These are phyloP conservation scores for Mycena sanguinolenta DNA, from an alignment of 768 basidiomycete species.

Conservation along the genomic window DNA sequence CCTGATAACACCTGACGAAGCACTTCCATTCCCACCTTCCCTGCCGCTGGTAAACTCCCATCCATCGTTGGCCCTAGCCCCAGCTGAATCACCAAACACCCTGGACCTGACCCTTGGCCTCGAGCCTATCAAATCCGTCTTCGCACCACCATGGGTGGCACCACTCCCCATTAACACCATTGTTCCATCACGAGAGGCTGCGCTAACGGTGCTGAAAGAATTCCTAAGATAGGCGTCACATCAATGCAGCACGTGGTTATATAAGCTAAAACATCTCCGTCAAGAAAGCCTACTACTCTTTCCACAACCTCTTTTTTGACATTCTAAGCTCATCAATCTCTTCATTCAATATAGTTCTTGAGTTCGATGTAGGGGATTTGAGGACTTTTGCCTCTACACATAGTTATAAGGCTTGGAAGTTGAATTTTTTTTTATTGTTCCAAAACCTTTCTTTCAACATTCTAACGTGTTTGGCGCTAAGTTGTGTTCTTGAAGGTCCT, in stretches of 20 bases:
- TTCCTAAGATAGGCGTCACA: constrained; percentile 17
- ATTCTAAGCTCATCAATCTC: neutral
- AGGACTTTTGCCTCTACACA: neutral
- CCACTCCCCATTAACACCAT: no score
- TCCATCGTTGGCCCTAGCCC: no score
- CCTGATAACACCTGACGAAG: no score
- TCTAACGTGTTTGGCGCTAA: neutral
- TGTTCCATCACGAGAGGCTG: no score
- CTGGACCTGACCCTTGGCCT: no score
- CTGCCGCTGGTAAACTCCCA: no score
- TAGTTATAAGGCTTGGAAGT: constrained; percentile 1
- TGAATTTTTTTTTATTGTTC: neutral
- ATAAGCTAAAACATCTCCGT: constrained; percentile 5
- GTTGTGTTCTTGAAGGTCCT: neutral
- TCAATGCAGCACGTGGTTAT: constrained; percentile 4
- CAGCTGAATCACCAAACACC: no score
- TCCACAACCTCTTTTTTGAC: neutral
- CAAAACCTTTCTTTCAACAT: constrained; percentile 2
- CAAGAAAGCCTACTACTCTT: constrained; percentile 1
- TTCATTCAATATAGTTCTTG: neutral
- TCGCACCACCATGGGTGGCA: no score
- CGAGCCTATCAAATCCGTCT: no score
- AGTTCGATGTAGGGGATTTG: neutral
- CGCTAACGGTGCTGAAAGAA: no score
- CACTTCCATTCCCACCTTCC: no score